Evolutionary conservation across 208 protist species (phyloP), one percentile per base, ranked within the genome.

Genomic region (Naegleria fowleri): DNA sequence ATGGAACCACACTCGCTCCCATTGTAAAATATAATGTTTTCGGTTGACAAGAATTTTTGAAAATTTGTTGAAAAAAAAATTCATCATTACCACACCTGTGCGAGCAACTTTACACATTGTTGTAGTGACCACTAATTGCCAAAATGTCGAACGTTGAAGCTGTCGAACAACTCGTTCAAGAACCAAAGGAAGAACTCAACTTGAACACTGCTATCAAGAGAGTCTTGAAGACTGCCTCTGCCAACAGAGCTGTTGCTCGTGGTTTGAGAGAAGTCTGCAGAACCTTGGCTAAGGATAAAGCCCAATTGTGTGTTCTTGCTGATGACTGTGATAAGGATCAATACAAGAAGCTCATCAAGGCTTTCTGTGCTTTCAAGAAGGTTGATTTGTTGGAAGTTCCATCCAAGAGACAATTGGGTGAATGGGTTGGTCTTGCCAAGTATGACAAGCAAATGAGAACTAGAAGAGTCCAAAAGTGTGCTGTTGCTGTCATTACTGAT

Each of bases 381-480:
- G 39, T 92, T 87, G 55, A 87, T 52, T 36, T 92, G 4, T 41
- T 92, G 5, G 6, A 33, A 38, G 41, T 76, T 11, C 83, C 83
- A 90, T 29, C 16, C 16, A 83, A 83, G 9, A 48, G 51, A 41
- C 25, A 86, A 79, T 36, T 92, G 4, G 91, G 91, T 55, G 38
- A 92, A 83, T 83, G 48, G 83, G 79, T 67, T 90, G 91, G 91
- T 90, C 41, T 92, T 15, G 43, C n/a, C 41, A 88, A 89, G 75
- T 86, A 86, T 43, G 86, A 92, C n/a, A 90, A 86, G 48, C 22
- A 92, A 39, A 83, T 75, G 41, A 67, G 52, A 48, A 51, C 38
- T 7, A 55, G 79, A 55, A 92, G 88, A 33, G 33, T 51, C 6
- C 25, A 51, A 40, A 92, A 92, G 52, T 88, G 67, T 43, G 88